A percentile compares a stretch with the other conserved stretches of the same genome.
These are phyloP conservation scores for Elaeis guineensis DNA, from an alignment of 176 grass and related monocot genomes.

Conservation along the genomic window DNA sequence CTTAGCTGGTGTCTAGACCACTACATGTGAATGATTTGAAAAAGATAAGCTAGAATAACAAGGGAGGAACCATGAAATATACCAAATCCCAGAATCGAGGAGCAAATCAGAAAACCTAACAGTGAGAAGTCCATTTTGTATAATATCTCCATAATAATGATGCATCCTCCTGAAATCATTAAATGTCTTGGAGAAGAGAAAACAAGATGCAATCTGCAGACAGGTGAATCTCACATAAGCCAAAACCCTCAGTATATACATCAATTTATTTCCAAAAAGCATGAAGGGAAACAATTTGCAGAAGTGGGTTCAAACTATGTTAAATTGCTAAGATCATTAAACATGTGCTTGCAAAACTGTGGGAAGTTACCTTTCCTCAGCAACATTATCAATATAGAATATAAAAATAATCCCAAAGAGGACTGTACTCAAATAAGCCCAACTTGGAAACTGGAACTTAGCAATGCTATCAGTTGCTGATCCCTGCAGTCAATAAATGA, in stretches of 20 bases:
- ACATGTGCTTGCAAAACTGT: background rate
- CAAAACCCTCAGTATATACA: background rate
- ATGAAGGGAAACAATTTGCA: background rate
- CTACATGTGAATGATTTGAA: conserved; percentile 10
- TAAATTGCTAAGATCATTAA: background rate
- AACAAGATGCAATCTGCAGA: conserved; percentile 81
- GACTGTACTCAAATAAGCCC: conserved; percentile 85
- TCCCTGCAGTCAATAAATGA: conserved; percentile 44
- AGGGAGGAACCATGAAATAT: conserved; percentile 22
- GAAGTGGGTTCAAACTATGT: background rate
- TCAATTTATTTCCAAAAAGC: too few relatives aligned
- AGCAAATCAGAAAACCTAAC: conserved; percentile 71
- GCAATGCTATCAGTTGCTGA: conserved; percentile 82
- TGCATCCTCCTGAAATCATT: conserved; percentile 70
- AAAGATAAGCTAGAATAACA: conserved; percentile 10
- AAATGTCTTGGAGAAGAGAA: conserved; percentile 96
- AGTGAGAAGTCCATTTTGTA: conserved; percentile 90
- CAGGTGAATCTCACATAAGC: conserved; percentile 2
- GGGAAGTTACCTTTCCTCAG: conserved; percentile 70
- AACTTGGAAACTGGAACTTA: conserved; percentile 87
- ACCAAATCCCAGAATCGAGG: conserved; percentile 74
- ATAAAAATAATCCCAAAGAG: conserved; percentile 85
- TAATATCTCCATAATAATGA: conserved; percentile 75
- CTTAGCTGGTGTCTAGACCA: background rate
- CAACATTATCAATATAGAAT: conserved; percentile 87